Evolutionary conservation across 2,329 filamentous ascomycete genomes (phyloP).

Genomic region (Verticillium longisporum): DNA sequence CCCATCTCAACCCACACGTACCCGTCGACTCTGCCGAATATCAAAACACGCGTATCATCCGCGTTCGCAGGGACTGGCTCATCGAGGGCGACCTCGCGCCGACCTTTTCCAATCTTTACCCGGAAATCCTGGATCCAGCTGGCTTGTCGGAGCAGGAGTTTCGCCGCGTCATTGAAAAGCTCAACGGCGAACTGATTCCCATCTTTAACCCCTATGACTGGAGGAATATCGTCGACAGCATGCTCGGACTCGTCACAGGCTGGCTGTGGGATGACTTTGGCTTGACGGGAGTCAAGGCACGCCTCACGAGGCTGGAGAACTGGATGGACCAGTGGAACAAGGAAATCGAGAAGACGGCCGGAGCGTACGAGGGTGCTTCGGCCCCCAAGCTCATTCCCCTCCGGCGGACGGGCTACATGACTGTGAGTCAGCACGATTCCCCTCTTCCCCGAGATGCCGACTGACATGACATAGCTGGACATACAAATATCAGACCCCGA

Average conservation of each 20-base stretch:
- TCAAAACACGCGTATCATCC: slow-evolving; percentile 76
- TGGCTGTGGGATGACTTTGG: slow-evolving; percentile 95
- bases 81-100: slow-evolving; percentile 82
- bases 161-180: slow-evolving; percentile 68
- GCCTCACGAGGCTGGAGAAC: slow-evolving; percentile 62
- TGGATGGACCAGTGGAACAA: slow-evolving; percentile 87
- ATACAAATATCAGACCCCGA: slow-evolving; percentile 77
- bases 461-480: slow-evolving; percentile 51
- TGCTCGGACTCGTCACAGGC: slow-evolving; percentile 76
- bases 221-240: slow-evolving; percentile 72
- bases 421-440: slow-evolving; percentile 31
- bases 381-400: slow-evolving; percentile 71
- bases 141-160: slow-evolving; percentile 83
- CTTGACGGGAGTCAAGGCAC: slow-evolving; percentile 65
- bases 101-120: slow-evolving; percentile 91
- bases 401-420: slow-evolving; percentile 82
- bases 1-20: slow-evolving; percentile 89
- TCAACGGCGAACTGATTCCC: slow-evolving; percentile 71
- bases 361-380: slow-evolving; percentile 41
- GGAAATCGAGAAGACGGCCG: slow-evolving; percentile 53
- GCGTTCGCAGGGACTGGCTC: slow-evolving; percentile 88
- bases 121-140: slow-evolving; percentile 84
- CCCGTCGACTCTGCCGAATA: slow-evolving; percentile 69
- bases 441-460: neutral
- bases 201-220: slow-evolving; percentile 73